Base-by-base conservation (phyloP, 2,329 filamentous ascomycete genomes). In the Sporothrix mexicana region DNA sequence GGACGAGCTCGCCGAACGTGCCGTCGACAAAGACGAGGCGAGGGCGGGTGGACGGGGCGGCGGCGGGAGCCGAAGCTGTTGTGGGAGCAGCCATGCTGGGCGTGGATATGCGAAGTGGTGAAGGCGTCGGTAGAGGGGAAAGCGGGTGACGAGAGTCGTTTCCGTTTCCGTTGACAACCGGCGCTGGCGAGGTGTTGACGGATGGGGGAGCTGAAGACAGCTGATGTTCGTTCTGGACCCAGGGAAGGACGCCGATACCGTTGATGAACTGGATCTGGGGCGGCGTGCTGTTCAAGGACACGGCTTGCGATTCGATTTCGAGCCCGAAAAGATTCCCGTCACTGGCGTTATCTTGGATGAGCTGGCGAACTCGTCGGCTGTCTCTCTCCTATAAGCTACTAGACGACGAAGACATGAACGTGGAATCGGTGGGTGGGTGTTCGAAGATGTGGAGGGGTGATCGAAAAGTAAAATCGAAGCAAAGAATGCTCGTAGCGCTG, bases 1-100 rank as follows among this genome's bases (percentile, higher is more conserved):
- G 91, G 79, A 93, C 91, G 81, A 98, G 91, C 85, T 98, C 96
- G 82, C 94, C 91, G 83, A 98, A 97, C 79, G 90, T 89, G 83
- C 96, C 96, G 87, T 99, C 96, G 83, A 99, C 89, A 80, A 92
- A 92, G 81, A 91, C 86, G 79, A 89, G 85, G 84, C 90, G 86
- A 73, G 87, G 87, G 80, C 86, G 85, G 53, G 8, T 23, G 12
- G 62, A 59, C 12, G 25, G 9, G 15, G 69, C 17, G 23, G 71
- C 43, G 15, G 62, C 41, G 6, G 74, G 49, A 15, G 74, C 67
- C 25, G 69, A 15, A 3, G 75, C n/a, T n/a, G 70, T 55, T 13
- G 61, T 69, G 9, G 72, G 12, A 41, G 73, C 71, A 70, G 70
- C 72, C 73, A 73, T 74, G 73, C 10, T 73, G 53, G 72, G 71